phyloP scores from a whole-genome alignment of 768 basidiomycete species.

The Mycena galericulata region DNA sequence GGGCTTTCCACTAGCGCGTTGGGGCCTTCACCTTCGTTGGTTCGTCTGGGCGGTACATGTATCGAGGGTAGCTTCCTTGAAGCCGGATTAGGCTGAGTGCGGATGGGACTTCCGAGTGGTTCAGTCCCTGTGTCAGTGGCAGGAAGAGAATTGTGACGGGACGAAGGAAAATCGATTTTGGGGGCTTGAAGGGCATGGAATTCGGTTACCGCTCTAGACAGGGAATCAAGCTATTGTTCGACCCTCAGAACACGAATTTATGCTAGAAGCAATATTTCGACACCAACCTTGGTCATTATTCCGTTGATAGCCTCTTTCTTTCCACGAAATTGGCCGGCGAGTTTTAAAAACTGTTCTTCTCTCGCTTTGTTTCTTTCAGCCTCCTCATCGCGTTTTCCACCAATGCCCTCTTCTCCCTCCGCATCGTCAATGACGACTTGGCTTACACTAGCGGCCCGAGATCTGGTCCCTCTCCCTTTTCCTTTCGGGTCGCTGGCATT shows the following conservation, averaged over 20 bases:
- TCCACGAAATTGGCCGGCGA: conserved; percentile 76
- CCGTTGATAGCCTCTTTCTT: conserved; percentile 75
- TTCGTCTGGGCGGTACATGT: background rate
- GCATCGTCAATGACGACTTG: conserved; percentile 47
- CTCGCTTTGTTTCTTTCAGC: conserved; percentile 65
- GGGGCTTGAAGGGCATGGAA: conserved; percentile 64
- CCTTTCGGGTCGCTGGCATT: conserved; percentile 50
- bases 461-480: conserved; percentile 47
- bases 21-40: background rate
- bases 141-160: conserved; percentile 43
- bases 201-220: conserved; percentile 62
- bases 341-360: conserved; percentile 75
- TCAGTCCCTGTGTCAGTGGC: conserved; percentile 13
- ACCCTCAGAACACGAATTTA: conserved; percentile 13
- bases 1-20: conserved; percentile 16
- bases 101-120: background rate
- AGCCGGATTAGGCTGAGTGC: background rate
- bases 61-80: background rate
- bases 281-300: conserved; percentile 78
- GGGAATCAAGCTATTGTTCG: conserved; percentile 64
- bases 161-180: conserved; percentile 53
- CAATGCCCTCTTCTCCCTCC: conserved; percentile 63
- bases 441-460: conserved; percentile 34
- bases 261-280: conserved; percentile 9
- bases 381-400: conserved; percentile 64